Base-by-base conservation (phyloP, 2,329 filamentous ascomycete genomes). In the Colletotrichum scovillei region DNA sequence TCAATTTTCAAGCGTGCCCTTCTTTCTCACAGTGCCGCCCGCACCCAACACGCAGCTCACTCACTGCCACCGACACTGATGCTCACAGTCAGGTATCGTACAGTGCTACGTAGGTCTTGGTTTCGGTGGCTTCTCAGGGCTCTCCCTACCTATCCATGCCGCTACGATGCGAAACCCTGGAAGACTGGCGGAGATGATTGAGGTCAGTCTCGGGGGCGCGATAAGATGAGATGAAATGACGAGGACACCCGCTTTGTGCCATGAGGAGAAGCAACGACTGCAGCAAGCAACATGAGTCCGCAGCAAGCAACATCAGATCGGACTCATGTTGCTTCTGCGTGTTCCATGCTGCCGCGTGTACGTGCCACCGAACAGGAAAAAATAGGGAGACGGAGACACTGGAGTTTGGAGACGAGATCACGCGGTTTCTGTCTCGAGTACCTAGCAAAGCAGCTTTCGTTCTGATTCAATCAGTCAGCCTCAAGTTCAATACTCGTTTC, bases 201-300 rank as follows among this genome's bases (percentile, higher is more conserved):
- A 55, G 35, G 49, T 46, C 16, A 56, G 57, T 46, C 24, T 28
- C 24, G 57, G 65, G 32, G 19, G 35, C 46, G 46, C 53, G 28
- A 65, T 49, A 19, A 26, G 71, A 73, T 62, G 62, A 56, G 55
- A 66, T 70, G 71, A 56, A 26, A 62, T 64, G 67, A 60, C 56
- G 35, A 62, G 60, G 28, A 38, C 60, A 56, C 12, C 26, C 22
- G 42, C 16, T 30, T 30, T 24, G 35, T 38, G 62, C 30, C 28
- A 62, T n/a, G 22, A 9, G 24, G n/a, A 55, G 49, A 55, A 30
- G 63, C 55, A 64, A 22, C 12, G 14, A 58, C 46, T 49, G 59
- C 63, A 19, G 26, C 53, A 56, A 35, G 49, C 35, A 58, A 24
- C 46, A 71, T 35, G 22, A 22, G 22, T 22, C 22, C 22, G 59